A percentile compares a stretch with the other conserved stretches of the same genome.
These are phyloP conservation scores for Apiotrichum brassicae DNA, from an alignment of 1,284 basidiomycete species.

Conservation along the genomic window DNA sequence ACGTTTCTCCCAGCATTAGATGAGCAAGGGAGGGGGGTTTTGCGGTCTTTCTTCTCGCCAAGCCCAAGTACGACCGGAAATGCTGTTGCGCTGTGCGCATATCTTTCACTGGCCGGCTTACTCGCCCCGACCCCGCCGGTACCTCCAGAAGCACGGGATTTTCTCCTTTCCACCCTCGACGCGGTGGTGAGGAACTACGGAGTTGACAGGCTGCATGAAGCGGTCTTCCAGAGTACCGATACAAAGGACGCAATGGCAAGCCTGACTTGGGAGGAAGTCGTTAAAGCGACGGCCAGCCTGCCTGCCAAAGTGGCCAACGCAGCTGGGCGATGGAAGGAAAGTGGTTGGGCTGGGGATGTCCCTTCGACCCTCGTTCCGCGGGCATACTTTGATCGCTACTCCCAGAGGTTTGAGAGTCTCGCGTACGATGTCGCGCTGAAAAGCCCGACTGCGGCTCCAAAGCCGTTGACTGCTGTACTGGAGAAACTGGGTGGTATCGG, in stretches of 20 bases:
- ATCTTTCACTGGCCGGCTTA: conserved; percentile 25
- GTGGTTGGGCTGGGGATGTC: conserved; percentile 23
- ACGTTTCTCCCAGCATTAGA: conserved; percentile 63
- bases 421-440: conserved; percentile 52
- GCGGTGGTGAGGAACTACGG: conserved; percentile 58
- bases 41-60: conserved; percentile 29
- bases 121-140: conserved; percentile 17
- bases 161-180: conserved; percentile 50
- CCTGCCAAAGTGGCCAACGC: conserved; percentile 42
- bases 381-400: conserved; percentile 54
- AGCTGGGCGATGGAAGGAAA: conserved; percentile 45
- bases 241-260: neutral
- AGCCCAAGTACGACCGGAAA: neutral
- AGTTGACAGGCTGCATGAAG: conserved; percentile 61
- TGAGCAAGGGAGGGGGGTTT: conserved; percentile 29
- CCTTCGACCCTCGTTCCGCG: conserved; percentile 34
- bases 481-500: conserved; percentile 30
- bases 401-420: conserved; percentile 36
- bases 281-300: conserved; percentile 22
- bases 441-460: conserved; percentile 3
- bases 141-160: conserved; percentile 20
- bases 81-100: conserved; percentile 26
- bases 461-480: conserved; percentile 18
- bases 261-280: conserved; percentile 39
- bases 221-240: neutral